Evolutionary conservation across 306 rosid genomes (phyloP).

Genomic region (barrel medic (Medicago truncatula)): DNA sequence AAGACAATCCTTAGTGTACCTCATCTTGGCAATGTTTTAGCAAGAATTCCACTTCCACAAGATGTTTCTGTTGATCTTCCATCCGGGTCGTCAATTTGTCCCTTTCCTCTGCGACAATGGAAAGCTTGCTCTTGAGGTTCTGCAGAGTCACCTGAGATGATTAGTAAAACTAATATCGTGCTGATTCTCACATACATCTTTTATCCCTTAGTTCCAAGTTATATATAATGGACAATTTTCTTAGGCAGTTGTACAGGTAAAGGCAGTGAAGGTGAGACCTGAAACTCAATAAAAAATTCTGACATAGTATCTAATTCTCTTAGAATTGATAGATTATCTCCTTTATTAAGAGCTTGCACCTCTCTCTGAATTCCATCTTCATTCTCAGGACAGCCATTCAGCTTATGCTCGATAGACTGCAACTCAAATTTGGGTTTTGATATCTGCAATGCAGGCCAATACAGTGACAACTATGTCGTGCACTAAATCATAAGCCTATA

Average conservation of each 20-base stretch:
- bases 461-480: slow-evolving; percentile 24
- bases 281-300: slow-evolving; percentile 46
- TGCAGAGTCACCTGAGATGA: slow-evolving; percentile 43
- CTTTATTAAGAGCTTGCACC: slow-evolving; percentile 33
- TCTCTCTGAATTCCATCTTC: slow-evolving; percentile 43
- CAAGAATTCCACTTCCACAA: slow-evolving; percentile 51
- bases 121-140: slow-evolving; percentile 59
- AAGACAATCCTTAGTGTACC: slow-evolving; percentile 53
- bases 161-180: slow-evolving; percentile 36
- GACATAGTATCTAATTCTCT: slow-evolving; percentile 42
- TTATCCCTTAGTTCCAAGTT: slow-evolving; percentile 7
- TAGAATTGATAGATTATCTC: slow-evolving; percentile 43
- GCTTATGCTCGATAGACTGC: slow-evolving; percentile 34
- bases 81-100: slow-evolving; percentile 56
- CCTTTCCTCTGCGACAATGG: slow-evolving; percentile 57
- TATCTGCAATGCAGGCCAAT: slow-evolving; percentile 40
- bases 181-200: slow-evolving; percentile 6
- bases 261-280: slow-evolving; percentile 50
- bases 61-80: slow-evolving; percentile 59
- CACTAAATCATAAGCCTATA: slow-evolving; percentile 21
- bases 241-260: slow-evolving; percentile 7
- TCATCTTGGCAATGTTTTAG: slow-evolving; percentile 51
- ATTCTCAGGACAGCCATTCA: slow-evolving; percentile 27
- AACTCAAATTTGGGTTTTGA: slow-evolving; percentile 38
- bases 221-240: slow-evolving; percentile 32